phyloP scores from a whole-genome alignment of 108 stramenopile species.

The Chaetoceros tenuissimus region DNA sequence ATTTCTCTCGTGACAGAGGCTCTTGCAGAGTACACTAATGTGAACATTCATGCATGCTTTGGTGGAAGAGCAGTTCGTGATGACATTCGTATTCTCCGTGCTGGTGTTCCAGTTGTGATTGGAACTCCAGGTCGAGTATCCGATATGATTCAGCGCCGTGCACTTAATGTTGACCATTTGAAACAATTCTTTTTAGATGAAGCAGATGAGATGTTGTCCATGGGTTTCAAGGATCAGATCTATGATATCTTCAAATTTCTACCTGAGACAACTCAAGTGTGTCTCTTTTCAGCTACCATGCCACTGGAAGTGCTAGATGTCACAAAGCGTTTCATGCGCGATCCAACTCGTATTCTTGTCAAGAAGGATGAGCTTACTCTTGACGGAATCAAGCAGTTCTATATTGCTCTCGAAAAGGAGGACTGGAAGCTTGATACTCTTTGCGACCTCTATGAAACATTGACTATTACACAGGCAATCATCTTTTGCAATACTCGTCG shows the following conservation, averaged over 20 bases:
- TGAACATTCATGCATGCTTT: slow-evolving; percentile 54
- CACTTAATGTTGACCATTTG: slow-evolving; percentile 33
- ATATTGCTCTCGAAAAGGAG: slow-evolving; percentile 51
- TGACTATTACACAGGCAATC: slow-evolving; percentile 74
- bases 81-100: slow-evolving; percentile 54
- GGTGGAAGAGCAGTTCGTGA: slow-evolving; percentile 66
- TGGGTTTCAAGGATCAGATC: slow-evolving; percentile 74
- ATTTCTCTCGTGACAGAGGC: slow-evolving; percentile 55
- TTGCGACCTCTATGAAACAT: slow-evolving; percentile 62
- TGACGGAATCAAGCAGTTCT: slow-evolving; percentile 77
- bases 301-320: slow-evolving; percentile 65
- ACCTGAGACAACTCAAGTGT: slow-evolving; percentile 51
- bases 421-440: slow-evolving; percentile 73
- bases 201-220: slow-evolving; percentile 66
- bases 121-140: slow-evolving; percentile 68
- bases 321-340: slow-evolving; percentile 60
- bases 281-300: slow-evolving; percentile 66
- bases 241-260: slow-evolving; percentile 70
- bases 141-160: slow-evolving; percentile 62
- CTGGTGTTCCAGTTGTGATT: slow-evolving; percentile 59
- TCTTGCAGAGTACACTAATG: slow-evolving; percentile 54
- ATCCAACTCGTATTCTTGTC: slow-evolving; percentile 55
- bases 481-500: slow-evolving; percentile 74
- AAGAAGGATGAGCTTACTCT: slow-evolving; percentile 71
- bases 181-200: slow-evolving; percentile 54